Evolutionary conservation across 371 early-diverging fungal genomes (phyloP), one percentile per base, ranked within the genome.

Genomic region (Encephalitozoon intestinalis): DNA sequence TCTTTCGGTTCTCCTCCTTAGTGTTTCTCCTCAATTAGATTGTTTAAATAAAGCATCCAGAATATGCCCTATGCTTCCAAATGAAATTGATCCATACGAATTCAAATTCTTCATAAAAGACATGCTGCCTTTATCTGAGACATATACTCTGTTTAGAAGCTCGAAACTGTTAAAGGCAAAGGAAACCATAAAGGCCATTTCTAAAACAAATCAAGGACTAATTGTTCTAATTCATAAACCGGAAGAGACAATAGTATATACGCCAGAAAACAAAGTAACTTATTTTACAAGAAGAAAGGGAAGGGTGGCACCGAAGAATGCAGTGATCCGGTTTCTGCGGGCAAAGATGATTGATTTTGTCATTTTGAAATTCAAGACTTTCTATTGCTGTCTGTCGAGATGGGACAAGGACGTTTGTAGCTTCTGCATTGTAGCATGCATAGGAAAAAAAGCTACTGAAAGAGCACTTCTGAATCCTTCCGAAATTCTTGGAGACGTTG

Each of bases 81-180:
- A 58, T 11, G 58, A 58, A 34, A 58, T 58, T n/a, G 58, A 58
- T 34, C 58, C 58, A 37, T 58, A 58, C n/a, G 58, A 58, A 37
- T 58, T 58, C 58, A 58, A 58, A 34, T 58, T 58, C 37, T 58
- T 58, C 37, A 18, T 30, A 11, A 58, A 58, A 37, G 58, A 58
- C 37, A 58, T 58, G 21, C 58, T 58, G 12, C 58, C 58, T 34
- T n/a, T 58, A 5, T 25, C 58, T 0, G 58, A 58, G 6, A 58
- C 58, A 28, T 37, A 58, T 21, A 58, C 15, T 4, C 34, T 58
- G 58, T 58, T 58, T 12, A 58, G 34, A 15, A 58, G 34, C 28
- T 58, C 58, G 30, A 30, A 37, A n/a, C 18, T 58, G 12, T 34
- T 58, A 34, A 58, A 58, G 58, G 37, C 30, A n/a, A 58, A 5